Percentiles rank a stretch among this genome's conserved stretches.
Conservation (phyloP, 257 asterid genomes). For the Buddleja alternifolia region DNA sequence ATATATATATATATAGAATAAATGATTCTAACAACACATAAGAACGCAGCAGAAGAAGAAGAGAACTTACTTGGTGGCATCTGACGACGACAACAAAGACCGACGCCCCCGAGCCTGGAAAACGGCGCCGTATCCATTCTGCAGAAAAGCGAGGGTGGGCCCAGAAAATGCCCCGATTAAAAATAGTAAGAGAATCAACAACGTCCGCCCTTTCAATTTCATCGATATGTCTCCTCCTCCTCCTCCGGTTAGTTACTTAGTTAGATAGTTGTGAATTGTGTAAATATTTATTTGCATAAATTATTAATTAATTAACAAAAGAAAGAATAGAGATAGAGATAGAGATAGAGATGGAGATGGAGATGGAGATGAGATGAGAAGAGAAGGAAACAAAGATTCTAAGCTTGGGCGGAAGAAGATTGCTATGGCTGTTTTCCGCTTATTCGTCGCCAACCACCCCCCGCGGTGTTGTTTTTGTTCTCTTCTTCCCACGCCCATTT, state of each 20-base stretch:
- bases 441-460: too few species aligned
- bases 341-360: background rate
- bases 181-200: conserved; percentile 21
- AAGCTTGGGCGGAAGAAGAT: conserved; percentile 35
- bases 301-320: background rate
- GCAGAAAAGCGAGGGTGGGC: conserved; percentile 33
- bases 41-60: background rate
- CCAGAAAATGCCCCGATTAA: conserved; percentile 27
- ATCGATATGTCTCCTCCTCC: conserved; percentile 9
- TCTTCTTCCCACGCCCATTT: too few species aligned
- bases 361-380: conserved; percentile 29
- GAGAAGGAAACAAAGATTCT: conserved; percentile 53
- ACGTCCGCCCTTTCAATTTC: conserved; percentile 40
- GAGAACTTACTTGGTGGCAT: conserved; percentile 42
- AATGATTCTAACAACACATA: background rate
- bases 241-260: too few species aligned
- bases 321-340: background rate
- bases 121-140: conserved; percentile 33
- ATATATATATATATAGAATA: background rate
- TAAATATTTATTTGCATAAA: background rate
- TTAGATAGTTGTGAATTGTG: too few species aligned
- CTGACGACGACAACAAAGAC: conserved; percentile 51
- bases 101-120: conserved; percentile 55
- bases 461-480: too few species aligned
- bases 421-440: too few species aligned